These are phyloP conservation scores for Dictyostelium capitatum DNA, from an alignment of 78 protist species.

Conservation along the genomic window DNA sequence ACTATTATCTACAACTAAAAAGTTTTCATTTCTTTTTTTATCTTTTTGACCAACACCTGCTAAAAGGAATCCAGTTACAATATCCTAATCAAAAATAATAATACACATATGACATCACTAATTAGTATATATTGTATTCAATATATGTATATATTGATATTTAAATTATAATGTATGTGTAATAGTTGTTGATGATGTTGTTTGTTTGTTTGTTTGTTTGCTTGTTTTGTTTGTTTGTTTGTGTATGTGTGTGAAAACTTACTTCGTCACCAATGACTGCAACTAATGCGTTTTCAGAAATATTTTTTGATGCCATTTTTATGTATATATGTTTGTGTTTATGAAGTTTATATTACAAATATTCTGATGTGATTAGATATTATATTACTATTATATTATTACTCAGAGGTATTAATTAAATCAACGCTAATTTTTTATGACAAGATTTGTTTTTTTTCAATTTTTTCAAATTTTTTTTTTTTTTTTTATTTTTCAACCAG, in stretches of 20 bases:
- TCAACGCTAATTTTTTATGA: no score
- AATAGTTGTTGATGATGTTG: background rate
- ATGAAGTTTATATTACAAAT: background rate
- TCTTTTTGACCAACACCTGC: conserved; percentile 94
- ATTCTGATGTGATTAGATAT: no score
- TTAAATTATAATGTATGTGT: no score
- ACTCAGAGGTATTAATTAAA: no score
- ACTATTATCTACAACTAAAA: conserved; percentile 87
- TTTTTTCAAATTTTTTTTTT: no score
- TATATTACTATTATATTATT: no score
- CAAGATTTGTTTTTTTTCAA: no score
- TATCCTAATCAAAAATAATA: conserved; percentile 81
- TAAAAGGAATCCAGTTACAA: conserved; percentile 94
- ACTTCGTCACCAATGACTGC: conserved; percentile 86
- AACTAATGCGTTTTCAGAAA: conserved; percentile 59
- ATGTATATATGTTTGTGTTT: background rate
- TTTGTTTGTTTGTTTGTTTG: no score
- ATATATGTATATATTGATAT: no score
- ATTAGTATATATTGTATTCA: no score
- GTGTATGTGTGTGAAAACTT: background rate
- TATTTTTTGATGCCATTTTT: conserved; percentile 45
- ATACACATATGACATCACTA: no score
- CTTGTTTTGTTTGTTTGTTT: background rate
- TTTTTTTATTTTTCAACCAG: no score
- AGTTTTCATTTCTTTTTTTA: conserved; percentile 81